Conservation (phyloP, 1,139 yeast genomes). For the Petasospora fabianii region DNA sequence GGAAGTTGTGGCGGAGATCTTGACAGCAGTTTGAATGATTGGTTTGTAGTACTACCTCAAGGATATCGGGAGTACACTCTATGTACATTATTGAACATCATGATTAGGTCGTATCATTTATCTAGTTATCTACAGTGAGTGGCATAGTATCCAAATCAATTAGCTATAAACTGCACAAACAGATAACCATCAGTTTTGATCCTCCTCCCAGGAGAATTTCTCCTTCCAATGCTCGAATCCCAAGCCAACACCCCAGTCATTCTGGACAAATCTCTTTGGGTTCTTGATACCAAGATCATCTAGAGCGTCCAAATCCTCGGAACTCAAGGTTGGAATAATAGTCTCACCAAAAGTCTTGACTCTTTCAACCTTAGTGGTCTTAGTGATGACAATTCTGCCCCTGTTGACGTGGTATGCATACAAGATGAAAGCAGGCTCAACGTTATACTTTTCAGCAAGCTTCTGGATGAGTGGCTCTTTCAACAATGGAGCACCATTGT, state of each 20-base stretch:
- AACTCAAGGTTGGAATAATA: conserved; percentile 37
- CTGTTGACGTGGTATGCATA: conserved; percentile 53
- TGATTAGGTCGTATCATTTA: too few relatives aligned
- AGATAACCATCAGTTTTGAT: too few relatives aligned
- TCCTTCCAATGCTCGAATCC: conserved; percentile 21
- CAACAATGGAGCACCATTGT: conserved; percentile 49
- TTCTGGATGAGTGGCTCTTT: conserved; percentile 39
- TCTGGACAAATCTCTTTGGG: conserved; percentile 37
- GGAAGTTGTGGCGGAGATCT: too few relatives aligned
- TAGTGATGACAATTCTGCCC: conserved; percentile 51
- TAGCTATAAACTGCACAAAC: too few relatives aligned
- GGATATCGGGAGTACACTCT: too few relatives aligned
- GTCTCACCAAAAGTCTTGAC: conserved; percentile 31
- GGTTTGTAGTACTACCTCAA: too few relatives aligned
- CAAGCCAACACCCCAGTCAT: conserved; percentile 5
- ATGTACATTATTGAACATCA: too few relatives aligned
- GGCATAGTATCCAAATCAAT: too few relatives aligned
- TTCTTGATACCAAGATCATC: conserved; percentile 42
- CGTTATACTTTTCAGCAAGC: conserved; percentile 44
- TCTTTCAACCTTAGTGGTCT: conserved; percentile 40
- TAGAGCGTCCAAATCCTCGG: conserved; percentile 41
- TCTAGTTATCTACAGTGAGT: too few relatives aligned
- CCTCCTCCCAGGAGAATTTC: conserved; percentile 12
- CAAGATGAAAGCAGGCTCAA: conserved; percentile 43
- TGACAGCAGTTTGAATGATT: too few relatives aligned